Evolutionary conservation across 2,329 filamentous ascomycete genomes (phyloP).

Genomic region (Colletotrichum brevisporum): DNA sequence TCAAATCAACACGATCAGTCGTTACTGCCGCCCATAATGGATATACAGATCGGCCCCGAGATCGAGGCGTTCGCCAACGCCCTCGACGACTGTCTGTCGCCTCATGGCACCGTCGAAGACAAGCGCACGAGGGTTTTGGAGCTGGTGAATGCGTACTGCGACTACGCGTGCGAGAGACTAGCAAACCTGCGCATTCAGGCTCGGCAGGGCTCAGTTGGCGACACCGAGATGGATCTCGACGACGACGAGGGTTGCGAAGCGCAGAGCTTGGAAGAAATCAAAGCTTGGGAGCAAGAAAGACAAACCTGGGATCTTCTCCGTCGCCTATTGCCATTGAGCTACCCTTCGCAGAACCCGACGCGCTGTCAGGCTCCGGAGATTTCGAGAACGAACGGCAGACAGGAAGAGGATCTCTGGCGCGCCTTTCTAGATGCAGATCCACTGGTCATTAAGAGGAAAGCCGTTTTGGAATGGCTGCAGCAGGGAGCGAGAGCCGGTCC

Average conservation of each 20-base stretch:
- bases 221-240: slow-evolving; percentile 70
- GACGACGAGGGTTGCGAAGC: slow-evolving; percentile 56
- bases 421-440: slow-evolving; percentile 82
- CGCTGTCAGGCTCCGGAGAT: slow-evolving; percentile 15
- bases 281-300: slow-evolving; percentile 83
- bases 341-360: slow-evolving; percentile 54
- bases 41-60: slow-evolving; percentile 71
- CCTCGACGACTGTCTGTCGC: slow-evolving; percentile 80
- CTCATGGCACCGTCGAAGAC: slow-evolving; percentile 63
- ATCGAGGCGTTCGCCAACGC: slow-evolving; percentile 89
- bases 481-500: slow-evolving; percentile 78
- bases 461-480: slow-evolving; percentile 90
- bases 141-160: slow-evolving; percentile 76
- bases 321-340: slow-evolving; percentile 79
- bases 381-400: not conserved
- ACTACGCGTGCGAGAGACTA: slow-evolving; percentile 64
- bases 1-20: not conserved
- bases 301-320: slow-evolving; percentile 92
- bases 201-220: slow-evolving; percentile 43
- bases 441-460: slow-evolving; percentile 81
- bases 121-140: slow-evolving; percentile 77
- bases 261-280: slow-evolving; percentile 56
- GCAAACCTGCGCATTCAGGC: slow-evolving; percentile 59
- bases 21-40: slow-evolving; percentile 8
- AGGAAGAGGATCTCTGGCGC: slow-evolving; percentile 47